Conservation (phyloP, 2,329 filamentous ascomycete species). For the Pseudodiploospora longispora region DNA sequence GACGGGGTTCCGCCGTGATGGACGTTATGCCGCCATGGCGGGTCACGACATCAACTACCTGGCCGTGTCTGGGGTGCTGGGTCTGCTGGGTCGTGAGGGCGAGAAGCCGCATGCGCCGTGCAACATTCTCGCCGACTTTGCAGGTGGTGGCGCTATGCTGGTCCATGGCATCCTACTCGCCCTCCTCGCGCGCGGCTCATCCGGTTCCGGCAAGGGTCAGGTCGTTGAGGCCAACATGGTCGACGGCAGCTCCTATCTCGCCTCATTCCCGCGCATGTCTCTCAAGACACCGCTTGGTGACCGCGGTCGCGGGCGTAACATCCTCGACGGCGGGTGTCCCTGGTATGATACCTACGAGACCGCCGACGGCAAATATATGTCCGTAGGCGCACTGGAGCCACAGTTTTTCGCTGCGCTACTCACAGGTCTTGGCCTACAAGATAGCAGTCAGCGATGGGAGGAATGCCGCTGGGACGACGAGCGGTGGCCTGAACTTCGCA, state of each 20-base stretch:
- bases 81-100: conserved; percentile 62
- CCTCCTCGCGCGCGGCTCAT: conserved; percentile 54
- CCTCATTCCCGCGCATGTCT: conserved; percentile 65
- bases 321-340: conserved; percentile 76
- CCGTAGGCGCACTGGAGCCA: conserved; percentile 84
- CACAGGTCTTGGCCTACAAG: conserved; percentile 54
- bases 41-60: conserved; percentile 97
- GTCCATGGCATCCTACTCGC: conserved; percentile 79
- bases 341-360: conserved; percentile 90
- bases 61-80: conserved; percentile 72
- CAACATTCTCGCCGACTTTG: conserved; percentile 87
- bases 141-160: conserved; percentile 74
- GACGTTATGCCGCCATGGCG: conserved; percentile 78
- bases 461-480: conserved; percentile 48
- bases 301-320: conserved; percentile 61
- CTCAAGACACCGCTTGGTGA: conserved; percentile 56
- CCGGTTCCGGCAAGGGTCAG: conserved; percentile 61
- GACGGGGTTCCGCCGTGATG: conserved; percentile 84
- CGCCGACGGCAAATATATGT: conserved; percentile 68
- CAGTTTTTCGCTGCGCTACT: conserved; percentile 70
- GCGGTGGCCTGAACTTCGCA: conserved; percentile 60
- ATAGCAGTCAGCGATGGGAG: conserved; percentile 35
- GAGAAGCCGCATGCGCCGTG: conserved; percentile 69
- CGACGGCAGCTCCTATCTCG: conserved; percentile 73
- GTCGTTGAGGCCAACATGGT: conserved; percentile 97